Base-by-base conservation (phyloP, 2,329 filamentous ascomycete species). In the Gaeumannomyces sp. region DNA sequence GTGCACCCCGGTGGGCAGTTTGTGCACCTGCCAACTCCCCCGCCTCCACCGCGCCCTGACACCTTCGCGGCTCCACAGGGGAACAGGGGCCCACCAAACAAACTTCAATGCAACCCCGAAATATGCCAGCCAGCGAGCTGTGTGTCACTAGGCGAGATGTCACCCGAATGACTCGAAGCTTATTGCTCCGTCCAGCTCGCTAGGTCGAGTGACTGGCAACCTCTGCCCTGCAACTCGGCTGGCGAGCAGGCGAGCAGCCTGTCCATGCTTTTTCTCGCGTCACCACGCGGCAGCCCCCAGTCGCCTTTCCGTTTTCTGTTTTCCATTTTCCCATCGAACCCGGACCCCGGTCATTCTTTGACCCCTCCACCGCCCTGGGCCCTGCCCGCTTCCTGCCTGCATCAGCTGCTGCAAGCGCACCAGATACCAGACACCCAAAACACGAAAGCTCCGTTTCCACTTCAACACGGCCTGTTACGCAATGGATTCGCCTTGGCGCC, bases 401-500 rank as follows among this genome's bases (percentile, higher is more conserved):
- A 45, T 19, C 29, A 29, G 3, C 29, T 29, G 29, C 38, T 19
- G 38, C 14, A 45, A 45, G 14, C 38, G 19, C 35, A 16, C 35
- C 35, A 38, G 35, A 38, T 22, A 53, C 35, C 35, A 19, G 38
- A 45, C 38, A 4, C 38, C 38, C 3, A 11, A n/a, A n/a, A n/a
- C 19, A n/a, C 22, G 6, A n/a, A 53, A 19, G 38, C 38, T 45
- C 38, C 38, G 16, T 19, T 35, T 19, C 38, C 38, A 45, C 38
- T 19, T 16, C 38, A 19, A 45, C 38, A 16, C 38, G 4, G 22
- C 45, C 1, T 10, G 45, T 7, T 22, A 22, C 16, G 16, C 45
- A 7, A 53, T 53, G 45, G 45, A 53, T 7, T 53, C 45, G 22
- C 72, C 75, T 0, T 81, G 80, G 70, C 67, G 70, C 0, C 72